A percentile compares a stretch with the other conserved stretches of the same genome.
Conservation (phyloP, 2,329 filamentous ascomycete genomes). For the Aspergillus ochraceoroseus region DNA sequence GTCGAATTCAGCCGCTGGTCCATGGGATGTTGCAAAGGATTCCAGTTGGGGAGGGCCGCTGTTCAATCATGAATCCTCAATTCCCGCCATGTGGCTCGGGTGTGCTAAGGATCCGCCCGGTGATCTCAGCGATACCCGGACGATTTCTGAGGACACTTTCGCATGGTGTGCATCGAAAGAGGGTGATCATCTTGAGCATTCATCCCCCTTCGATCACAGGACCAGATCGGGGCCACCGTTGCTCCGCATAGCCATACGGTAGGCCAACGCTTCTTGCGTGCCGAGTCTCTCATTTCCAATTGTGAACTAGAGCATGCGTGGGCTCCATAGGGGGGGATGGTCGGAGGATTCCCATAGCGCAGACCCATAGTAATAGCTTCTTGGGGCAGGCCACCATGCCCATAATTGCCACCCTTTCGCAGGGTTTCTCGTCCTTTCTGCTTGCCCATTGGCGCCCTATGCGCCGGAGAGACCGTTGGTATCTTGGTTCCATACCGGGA, state of each 20-base stretch:
- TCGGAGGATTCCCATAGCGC: conserved; percentile 26
- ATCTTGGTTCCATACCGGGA: conserved; percentile 4
- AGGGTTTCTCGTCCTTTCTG: conserved; percentile 19
- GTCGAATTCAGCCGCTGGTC: not conserved
- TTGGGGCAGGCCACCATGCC: conserved; percentile 23
- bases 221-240: conserved; percentile 7
- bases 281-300: conserved; percentile 13
- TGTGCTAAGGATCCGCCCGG: conserved; percentile 17
- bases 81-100: conserved; percentile 20
- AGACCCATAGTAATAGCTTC: conserved; percentile 24
- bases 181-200: not conserved
- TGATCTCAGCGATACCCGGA: not conserved
- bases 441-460: conserved; percentile 24
- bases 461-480: conserved; percentile 15
- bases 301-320: conserved; percentile 20
- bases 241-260: conserved; percentile 13
- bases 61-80: not conserved
- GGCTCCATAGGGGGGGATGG: conserved; percentile 18
- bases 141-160: not conserved
- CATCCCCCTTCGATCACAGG: not conserved
- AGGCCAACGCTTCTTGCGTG: conserved; percentile 14
- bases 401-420: conserved; percentile 24
- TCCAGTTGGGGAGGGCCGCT: too few species aligned
- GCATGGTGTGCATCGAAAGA: not conserved
- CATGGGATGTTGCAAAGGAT: conserved; percentile 2